phyloP scores from a whole-genome alignment of 2,329 filamentous ascomycete species.

The Trichoderma asperellum region DNA sequence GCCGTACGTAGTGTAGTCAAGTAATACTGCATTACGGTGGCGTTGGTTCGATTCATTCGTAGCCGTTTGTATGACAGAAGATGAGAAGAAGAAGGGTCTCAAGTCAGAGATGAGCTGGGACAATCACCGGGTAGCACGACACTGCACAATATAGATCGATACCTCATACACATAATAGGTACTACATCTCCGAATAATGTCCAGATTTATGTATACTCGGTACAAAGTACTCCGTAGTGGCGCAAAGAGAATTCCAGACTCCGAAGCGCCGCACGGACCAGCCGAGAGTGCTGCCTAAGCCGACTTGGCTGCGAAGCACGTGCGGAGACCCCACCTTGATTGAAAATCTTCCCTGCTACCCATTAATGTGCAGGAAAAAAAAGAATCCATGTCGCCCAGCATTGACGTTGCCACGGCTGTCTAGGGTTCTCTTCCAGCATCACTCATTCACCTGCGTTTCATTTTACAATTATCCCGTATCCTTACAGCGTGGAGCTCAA shows the following conservation, averaged over 20 bases:
- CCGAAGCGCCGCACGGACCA: slow-evolving; percentile 22
- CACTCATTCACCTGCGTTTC: slow-evolving; percentile 1
- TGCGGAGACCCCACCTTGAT: slow-evolving; percentile 27
- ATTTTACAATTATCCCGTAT: slow-evolving; percentile 4
- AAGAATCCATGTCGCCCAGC: slow-evolving; percentile 17
- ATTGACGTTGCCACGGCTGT: slow-evolving; percentile 5
- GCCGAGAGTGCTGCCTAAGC: slow-evolving; percentile 2
- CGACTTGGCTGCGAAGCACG: slow-evolving; percentile 26
- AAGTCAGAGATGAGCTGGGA: background rate
- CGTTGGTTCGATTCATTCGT: background rate
- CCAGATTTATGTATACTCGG: background rate
- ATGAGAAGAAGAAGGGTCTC: background rate
- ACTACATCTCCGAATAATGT: background rate
- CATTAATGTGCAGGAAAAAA: slow-evolving; percentile 26
- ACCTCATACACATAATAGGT: background rate
- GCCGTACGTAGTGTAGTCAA: background rate
- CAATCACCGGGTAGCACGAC: background rate
- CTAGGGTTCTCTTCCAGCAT: background rate
- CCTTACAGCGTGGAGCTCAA: slow-evolving; percentile 1
- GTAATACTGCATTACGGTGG: slow-evolving; percentile 1
- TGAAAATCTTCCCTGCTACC: slow-evolving; percentile 27
- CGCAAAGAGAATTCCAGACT: background rate
- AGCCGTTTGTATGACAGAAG: background rate
- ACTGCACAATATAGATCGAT: background rate
- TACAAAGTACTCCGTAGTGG: background rate